Evolutionary conservation across 768 basidiomycete genomes (phyloP).

Genomic region (Mycena albidolilacea): DNA sequence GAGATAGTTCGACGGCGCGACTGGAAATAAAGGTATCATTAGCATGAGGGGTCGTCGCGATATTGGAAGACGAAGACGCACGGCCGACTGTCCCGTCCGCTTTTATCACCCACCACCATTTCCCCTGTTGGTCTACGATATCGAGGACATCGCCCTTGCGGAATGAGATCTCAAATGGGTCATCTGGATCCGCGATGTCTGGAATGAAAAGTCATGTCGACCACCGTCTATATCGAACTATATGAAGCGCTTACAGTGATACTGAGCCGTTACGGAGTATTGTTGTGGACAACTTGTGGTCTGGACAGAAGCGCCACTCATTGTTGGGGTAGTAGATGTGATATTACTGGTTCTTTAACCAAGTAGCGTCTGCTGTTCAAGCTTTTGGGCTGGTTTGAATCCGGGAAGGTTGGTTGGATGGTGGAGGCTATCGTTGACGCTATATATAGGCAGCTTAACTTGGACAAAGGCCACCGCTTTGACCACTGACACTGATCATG

Average conservation of each 20-base stretch:
- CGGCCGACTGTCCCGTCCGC: conserved; percentile 14
- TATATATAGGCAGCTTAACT: not conserved
- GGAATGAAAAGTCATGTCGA: not conserved
- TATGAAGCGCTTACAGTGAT: conserved; percentile 6
- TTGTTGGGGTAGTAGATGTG: not conserved
- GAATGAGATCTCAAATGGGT: conserved; percentile 12
- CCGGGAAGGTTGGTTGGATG: not conserved
- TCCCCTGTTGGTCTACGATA: conserved; percentile 11
- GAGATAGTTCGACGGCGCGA: conserved; percentile 10
- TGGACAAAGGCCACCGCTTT: not conserved
- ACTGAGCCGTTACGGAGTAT: conserved; percentile 7
- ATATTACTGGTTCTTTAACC: not conserved
- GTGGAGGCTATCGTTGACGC: not conserved
- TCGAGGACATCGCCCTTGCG: conserved; percentile 9
- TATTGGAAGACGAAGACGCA: not conserved
- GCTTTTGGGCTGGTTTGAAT: not conserved
- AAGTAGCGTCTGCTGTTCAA: not conserved
- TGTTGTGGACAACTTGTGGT: not conserved
- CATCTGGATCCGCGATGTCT: conserved; percentile 16
- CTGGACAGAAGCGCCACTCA: not conserved
- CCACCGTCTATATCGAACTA: not conserved
- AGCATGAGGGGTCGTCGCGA: not conserved
- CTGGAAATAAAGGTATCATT: not conserved
- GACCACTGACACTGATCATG: not conserved
- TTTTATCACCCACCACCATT: conserved; percentile 13